Percentiles rank a stretch among this genome's conserved stretches.
phyloP scores from a whole-genome alignment of 1,139 yeast species.

The Yamadazyma epiphylla region DNA sequence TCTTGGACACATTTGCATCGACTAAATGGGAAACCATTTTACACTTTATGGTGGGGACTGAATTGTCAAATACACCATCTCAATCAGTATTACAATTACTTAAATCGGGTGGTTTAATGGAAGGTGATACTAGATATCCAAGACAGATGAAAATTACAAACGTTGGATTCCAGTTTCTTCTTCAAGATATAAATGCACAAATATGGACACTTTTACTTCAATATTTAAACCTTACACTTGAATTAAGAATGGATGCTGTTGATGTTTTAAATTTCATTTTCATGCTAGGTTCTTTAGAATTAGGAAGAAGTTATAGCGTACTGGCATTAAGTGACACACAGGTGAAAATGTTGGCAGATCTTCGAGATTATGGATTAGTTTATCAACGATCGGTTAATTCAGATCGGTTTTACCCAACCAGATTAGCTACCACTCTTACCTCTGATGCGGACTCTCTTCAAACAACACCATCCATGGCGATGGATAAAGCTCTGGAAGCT shows the following conservation, averaged over 20 bases:
- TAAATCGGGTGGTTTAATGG: constrained; percentile 84
- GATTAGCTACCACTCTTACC: constrained; percentile 86
- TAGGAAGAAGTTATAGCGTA: constrained; percentile 82
- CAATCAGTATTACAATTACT: constrained; percentile 62
- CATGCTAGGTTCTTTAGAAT: constrained; percentile 86
- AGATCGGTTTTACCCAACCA: constrained; percentile 79
- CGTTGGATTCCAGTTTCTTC: constrained; percentile 85
- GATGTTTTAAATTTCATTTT: constrained; percentile 92
- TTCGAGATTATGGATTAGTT: constrained; percentile 87
- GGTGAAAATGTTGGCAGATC: constrained; percentile 79
- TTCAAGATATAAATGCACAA: constrained; percentile 92
- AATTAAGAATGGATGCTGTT: constrained; percentile 89
- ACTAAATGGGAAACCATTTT: constrained; percentile 91
- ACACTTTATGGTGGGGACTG: constrained; percentile 97
- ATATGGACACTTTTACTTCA: constrained; percentile 90
- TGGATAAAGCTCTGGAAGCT: constrained; percentile 20
- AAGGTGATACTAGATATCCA: constrained; percentile 33
- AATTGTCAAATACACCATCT: constrained; percentile 60
- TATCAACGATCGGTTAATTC: constrained; percentile 66
- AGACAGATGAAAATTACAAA: constrained; percentile 71
- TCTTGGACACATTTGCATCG: constrained; percentile 77
- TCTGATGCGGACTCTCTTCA: constrained; percentile 73
- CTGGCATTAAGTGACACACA: constrained; percentile 77
- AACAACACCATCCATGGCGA: constrained; percentile 60
- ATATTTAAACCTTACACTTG: constrained; percentile 80